Evolutionary conservation across 129 eudicot genomes (phyloP).

Genomic region (Flaveria bidentis): DNA sequence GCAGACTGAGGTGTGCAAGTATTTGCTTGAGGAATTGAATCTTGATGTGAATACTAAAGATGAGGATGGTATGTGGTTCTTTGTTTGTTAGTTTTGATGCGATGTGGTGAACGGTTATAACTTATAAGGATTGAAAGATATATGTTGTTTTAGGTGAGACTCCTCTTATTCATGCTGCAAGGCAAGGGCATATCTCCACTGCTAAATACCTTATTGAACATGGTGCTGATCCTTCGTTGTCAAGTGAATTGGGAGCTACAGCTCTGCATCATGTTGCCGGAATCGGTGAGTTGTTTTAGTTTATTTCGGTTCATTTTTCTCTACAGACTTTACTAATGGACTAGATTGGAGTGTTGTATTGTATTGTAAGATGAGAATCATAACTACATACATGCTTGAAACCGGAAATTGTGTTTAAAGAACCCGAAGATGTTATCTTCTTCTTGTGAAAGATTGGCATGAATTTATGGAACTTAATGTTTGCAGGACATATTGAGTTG

Average conservation of each 20-base stretch:
- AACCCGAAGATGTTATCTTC: neutral
- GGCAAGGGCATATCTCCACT: conserved; percentile 79
- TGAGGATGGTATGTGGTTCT: conserved; percentile 63
- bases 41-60: conserved; percentile 72
- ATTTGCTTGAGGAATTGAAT: conserved; percentile 81
- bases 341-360: conserved; percentile 4
- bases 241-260: conserved; percentile 89
- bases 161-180: conserved; percentile 91
- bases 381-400: conserved; percentile 7
- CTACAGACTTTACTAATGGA: neutral
- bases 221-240: conserved; percentile 77
- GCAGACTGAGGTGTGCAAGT: conserved; percentile 83
- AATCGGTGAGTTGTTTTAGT: conserved; percentile 53
- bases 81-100: neutral
- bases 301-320: neutral
- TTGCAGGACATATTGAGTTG: conserved; percentile 81
- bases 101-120: neutral
- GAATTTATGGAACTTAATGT: neutral
- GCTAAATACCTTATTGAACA: conserved; percentile 70
- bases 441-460: neutral
- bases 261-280: conserved; percentile 93
- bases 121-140: neutral
- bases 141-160: conserved; percentile 66
- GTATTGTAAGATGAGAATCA: conserved; percentile 17
- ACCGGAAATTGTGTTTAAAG: neutral